A percentile compares a stretch with the other conserved stretches of the same genome.
These are phyloP conservation scores for Actinomortierella ambigua DNA, from an alignment of 371 early-diverging fungal species.

Conservation along the genomic window DNA sequence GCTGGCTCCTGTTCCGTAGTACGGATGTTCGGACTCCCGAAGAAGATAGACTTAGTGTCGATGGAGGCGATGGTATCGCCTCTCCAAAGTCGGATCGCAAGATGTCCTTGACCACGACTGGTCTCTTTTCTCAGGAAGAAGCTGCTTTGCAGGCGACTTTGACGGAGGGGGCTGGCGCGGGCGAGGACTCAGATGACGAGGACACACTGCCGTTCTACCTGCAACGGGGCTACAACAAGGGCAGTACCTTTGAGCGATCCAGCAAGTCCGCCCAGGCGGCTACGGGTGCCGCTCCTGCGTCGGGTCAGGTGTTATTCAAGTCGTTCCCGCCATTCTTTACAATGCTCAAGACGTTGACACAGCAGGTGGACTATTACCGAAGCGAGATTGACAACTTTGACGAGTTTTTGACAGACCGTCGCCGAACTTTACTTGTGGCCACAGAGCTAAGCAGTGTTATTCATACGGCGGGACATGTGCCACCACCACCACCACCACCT, in stretches of 20 bases:
- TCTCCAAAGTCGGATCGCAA: conserved; percentile 10
- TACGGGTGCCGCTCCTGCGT: no score
- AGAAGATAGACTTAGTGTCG: conserved; percentile 48
- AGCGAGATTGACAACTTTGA: conserved; percentile 65
- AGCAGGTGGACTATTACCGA: conserved; percentile 73
- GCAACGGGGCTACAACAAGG: conserved; percentile 9
- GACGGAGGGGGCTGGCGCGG: no score
- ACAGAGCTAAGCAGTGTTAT: conserved; percentile 50
- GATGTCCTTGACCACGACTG: conserved; percentile 4
- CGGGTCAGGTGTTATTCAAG: conserved; percentile 48
- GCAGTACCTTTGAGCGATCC: neutral
- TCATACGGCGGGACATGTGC: no score
- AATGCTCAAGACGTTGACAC: conserved; percentile 62
- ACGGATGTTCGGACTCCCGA: conserved; percentile 57
- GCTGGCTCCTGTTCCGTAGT: conserved; percentile 80
- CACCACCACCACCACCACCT: no score
- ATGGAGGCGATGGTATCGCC: conserved; percentile 23
- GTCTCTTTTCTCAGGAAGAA: conserved; percentile 16
- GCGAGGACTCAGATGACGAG: conserved; percentile 41
- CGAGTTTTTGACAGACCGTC: conserved; percentile 58
- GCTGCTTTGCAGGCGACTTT: no score
- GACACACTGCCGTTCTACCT: conserved; percentile 34
- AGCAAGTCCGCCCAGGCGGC: no score
- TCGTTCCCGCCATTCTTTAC: conserved; percentile 70
- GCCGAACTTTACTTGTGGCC: conserved; percentile 54